Evolutionary conservation across 306 rosid genomes (phyloP).

Genomic region (Cucurbita maxima): DNA sequence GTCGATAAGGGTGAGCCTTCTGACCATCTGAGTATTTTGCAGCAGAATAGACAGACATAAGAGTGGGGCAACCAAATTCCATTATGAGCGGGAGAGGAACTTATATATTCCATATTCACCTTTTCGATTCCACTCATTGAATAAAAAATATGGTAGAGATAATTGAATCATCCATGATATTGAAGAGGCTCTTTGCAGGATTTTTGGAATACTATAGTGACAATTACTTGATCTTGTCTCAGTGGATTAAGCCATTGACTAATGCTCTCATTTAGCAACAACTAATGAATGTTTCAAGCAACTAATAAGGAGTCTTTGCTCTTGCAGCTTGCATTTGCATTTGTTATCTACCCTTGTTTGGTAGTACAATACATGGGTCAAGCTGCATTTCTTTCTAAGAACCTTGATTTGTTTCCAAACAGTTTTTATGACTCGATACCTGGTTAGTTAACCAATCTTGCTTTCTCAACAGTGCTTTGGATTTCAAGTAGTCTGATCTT

Average conservation of each 20-base stretch:
- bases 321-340: conserved; percentile 69
- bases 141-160: background rate
- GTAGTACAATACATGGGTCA: conserved; percentile 89
- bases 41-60: background rate
- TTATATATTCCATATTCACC: background rate
- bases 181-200: background rate
- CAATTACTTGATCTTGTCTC: background rate
- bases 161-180: background rate
- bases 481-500: conserved; percentile 9
- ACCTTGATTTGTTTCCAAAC: conserved; percentile 19
- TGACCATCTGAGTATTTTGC: background rate
- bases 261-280: background rate
- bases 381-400: conserved; percentile 68
- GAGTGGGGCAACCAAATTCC: background rate
- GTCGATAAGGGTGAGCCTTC: conserved; percentile 60
- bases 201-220: background rate
- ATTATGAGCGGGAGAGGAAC: background rate
- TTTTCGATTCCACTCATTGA: background rate
- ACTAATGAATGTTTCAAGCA: background rate
- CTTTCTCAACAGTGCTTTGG: background rate
- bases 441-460: conserved; percentile 29
- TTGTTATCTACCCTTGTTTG: conserved; percentile 68
- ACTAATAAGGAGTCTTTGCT: conserved; percentile 7
- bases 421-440: conserved; percentile 69
- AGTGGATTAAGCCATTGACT: background rate